Percentiles rank a stretch among this genome's conserved stretches.
Conservation (phyloP, 495 filamentous ascomycete genomes). For the Penicillium salamii region DNA sequence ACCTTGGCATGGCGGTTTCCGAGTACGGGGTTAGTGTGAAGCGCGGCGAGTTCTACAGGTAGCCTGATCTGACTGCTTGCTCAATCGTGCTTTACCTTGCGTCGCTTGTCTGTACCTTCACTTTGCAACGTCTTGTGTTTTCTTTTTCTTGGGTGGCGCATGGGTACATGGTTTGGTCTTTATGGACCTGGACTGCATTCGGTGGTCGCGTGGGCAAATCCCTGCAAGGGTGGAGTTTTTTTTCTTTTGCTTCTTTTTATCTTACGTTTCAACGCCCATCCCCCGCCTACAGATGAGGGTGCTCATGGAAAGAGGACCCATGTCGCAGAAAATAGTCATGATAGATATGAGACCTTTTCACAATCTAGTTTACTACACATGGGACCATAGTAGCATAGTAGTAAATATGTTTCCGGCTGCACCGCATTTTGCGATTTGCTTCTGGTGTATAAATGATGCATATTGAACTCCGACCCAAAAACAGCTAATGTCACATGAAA, state of each 20-base stretch:
- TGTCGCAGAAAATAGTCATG: constrained; percentile 1
- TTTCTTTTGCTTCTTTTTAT: constrained; percentile 2
- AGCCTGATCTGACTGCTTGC: constrained; percentile 18
- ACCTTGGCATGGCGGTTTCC: constrained; percentile 93
- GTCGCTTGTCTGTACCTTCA: too few relatives aligned
- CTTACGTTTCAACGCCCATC: not conserved
- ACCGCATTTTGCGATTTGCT: not conserved
- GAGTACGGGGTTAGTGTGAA: constrained; percentile 98
- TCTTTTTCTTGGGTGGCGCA: not conserved
- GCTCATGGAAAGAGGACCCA: not conserved
- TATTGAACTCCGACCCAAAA: constrained; percentile 27
- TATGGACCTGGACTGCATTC: too few relatives aligned
- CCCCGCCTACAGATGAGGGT: too few relatives aligned
- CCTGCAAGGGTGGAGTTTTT: not conserved
- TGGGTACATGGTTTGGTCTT: not conserved
- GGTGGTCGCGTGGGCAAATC: not conserved
- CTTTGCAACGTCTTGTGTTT: not conserved
- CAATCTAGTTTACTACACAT: too few relatives aligned
- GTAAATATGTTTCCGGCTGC: not conserved
- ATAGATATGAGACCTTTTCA: not conserved
- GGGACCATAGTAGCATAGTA: not conserved
- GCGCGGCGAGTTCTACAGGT: constrained; percentile 96
- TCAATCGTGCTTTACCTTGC: too few relatives aligned
- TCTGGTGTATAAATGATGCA: not conserved
- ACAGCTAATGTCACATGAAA: constrained; percentile 27